phyloP scores from a whole-genome alignment of 495 filamentous ascomycete species.

The Hypoxylon rickii region DNA sequence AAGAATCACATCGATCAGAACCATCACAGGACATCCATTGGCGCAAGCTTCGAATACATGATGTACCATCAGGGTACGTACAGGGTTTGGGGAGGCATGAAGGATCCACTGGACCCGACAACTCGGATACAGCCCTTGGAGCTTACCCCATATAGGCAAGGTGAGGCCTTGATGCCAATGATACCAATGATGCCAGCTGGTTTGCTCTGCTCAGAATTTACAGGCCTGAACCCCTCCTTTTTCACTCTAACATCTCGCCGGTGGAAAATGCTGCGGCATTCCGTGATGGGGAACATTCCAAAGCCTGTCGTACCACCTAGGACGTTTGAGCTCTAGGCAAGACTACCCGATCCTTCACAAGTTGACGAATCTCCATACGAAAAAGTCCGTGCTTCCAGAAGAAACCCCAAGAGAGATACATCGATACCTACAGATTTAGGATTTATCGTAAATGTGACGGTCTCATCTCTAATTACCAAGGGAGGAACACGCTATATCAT shows the following conservation, averaged over 20 bases:
- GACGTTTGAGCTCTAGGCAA: constrained; percentile 1
- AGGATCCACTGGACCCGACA: constrained; percentile 26
- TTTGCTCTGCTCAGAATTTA: constrained; percentile 10
- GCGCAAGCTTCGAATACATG: not conserved
- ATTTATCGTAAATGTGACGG: no score
- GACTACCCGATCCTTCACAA: no score
- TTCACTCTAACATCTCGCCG: constrained; percentile 2
- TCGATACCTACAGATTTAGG: no score
- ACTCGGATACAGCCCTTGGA: constrained; percentile 17
- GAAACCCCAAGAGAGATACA: not conserved
- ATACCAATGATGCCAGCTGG: not conserved
- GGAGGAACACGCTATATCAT: no score
- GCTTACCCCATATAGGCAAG: constrained; percentile 18
- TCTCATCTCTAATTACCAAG: no score
- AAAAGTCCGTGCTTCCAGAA: not conserved
- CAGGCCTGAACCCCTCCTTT: not conserved
- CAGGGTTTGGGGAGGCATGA: constrained; percentile 13
- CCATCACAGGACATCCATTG: not conserved
- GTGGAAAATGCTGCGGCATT: not conserved
- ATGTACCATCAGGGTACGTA: constrained; percentile 1
- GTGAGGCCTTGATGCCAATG: not conserved
- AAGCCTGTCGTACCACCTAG: constrained; percentile 3
- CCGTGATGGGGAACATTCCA: not conserved
- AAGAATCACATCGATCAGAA: not conserved
- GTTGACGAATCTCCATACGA: not conserved